A percentile compares a stretch with the other conserved stretches of the same genome.
Evolutionary conservation across 140 eudicot species (phyloP).

Genomic region (Senecio squalidus): DNA sequence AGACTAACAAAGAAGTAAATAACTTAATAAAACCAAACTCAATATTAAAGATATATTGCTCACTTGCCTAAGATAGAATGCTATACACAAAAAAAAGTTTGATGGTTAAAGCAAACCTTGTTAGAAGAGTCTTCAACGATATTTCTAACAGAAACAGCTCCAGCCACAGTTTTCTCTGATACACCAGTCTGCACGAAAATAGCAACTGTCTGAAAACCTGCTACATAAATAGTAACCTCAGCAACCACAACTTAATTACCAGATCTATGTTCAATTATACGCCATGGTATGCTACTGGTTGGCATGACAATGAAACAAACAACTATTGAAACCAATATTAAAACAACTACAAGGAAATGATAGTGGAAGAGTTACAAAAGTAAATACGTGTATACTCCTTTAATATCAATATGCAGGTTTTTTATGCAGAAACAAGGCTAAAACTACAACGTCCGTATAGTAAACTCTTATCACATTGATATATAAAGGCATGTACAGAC

Average conservation of each 20-base stretch:
- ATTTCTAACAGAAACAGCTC: conserved; percentile 37
- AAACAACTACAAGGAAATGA: neutral
- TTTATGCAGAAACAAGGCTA: conserved; percentile 3
- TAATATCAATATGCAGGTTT: conserved; percentile 9
- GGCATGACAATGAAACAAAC: conserved; percentile 4
- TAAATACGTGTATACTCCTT: conserved; percentile 1
- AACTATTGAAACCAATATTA: neutral
- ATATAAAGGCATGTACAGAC: neutral
- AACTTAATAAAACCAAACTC: neutral
- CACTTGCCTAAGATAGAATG: neutral
- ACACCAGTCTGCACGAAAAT: conserved; percentile 99
- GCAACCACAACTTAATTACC: conserved; percentile 43
- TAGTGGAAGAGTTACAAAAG: conserved; percentile 1
- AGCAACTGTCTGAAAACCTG: conserved; percentile 99
- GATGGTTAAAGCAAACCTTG: conserved; percentile 53
- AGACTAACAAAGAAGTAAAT: conserved; percentile 2
- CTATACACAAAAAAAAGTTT: neutral
- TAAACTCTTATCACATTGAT: neutral
- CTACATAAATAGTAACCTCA: conserved; percentile 96
- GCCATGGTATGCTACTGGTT: conserved; percentile 14
- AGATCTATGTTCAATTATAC: conserved; percentile 20
- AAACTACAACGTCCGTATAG: no score
- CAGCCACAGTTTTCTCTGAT: conserved; percentile 49
- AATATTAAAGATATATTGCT: conserved; percentile 2
- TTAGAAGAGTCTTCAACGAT: conserved; percentile 77